Evolutionary conservation across 1,284 basidiomycete species (phyloP).

Genomic region (Polyporus tsugae): DNA sequence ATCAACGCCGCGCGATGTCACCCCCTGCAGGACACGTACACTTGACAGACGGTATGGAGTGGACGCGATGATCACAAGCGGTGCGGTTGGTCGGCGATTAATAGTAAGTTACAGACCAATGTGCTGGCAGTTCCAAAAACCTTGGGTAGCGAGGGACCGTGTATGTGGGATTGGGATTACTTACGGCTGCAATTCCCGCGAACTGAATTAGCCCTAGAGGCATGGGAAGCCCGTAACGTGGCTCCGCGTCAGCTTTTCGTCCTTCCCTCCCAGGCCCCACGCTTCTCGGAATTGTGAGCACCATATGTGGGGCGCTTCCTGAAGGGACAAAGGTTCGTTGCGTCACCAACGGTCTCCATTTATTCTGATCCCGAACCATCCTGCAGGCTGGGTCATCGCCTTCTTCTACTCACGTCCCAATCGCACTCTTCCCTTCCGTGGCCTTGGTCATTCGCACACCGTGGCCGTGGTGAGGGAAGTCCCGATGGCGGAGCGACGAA

Average conservation of each 20-base stretch:
- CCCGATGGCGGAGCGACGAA: background rate
- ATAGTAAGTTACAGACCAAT: background rate
- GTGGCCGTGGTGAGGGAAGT: background rate
- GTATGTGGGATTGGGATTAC: background rate
- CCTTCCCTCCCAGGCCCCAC: background rate
- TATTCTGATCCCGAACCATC: slow-evolving; percentile 1
- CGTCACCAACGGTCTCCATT: background rate
- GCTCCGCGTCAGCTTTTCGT: background rate
- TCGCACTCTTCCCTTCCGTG: background rate
- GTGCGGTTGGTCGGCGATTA: background rate
- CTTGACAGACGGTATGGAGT: background rate
- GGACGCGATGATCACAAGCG: background rate
- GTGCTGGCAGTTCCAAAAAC: background rate
- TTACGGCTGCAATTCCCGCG: background rate
- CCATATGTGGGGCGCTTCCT: background rate
- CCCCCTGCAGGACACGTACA: background rate
- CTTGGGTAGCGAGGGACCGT: background rate
- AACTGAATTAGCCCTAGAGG: background rate
- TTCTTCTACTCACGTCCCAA: slow-evolving; percentile 2
- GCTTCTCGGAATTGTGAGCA: background rate
- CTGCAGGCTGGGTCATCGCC: background rate
- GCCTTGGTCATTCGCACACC: background rate
- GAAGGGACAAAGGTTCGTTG: background rate
- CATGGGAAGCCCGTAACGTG: background rate
- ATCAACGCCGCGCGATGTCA: background rate